Base-by-base conservation (phyloP, 192 early-diverging fungal genomes). In the Coemansia sp. region DNA sequence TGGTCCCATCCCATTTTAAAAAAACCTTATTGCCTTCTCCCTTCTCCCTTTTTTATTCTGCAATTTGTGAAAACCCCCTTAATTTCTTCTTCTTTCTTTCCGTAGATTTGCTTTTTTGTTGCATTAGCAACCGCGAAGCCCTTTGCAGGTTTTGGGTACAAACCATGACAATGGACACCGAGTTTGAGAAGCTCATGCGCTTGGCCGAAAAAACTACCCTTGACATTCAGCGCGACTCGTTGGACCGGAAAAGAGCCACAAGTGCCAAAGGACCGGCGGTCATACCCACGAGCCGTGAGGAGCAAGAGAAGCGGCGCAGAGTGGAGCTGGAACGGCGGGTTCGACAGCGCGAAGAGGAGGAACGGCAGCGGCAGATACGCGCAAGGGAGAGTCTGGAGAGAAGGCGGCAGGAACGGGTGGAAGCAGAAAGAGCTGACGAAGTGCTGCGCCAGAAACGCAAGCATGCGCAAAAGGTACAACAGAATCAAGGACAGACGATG, bases 181-280 rank as follows among this genome's bases (percentile, higher is more conserved):
- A 80, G 72, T 81, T 81, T 69, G 78, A 81, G 11, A 59, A 43
- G 69, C 78, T 81, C 22, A 62, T 81, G 78, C 73, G 73, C 46
- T 56, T 81, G 55, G 78, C 78, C 6, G 78, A 81, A 48, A 73
- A 74, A 52, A 81, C 74, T 54, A 81, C 72, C 5, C 46, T 60
- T n/a, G 78, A 71, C 54, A 71, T 81, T 20, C 68, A 81, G 73
- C 78, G 66, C 11, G 56, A 46, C 17, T 45, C 73, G 17, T 40
- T 62, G 25, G 65, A 68, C 35, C 66, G 66, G n/a, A 74, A 57
- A 57, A 34, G 55, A 15, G 34, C 34, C 9, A 9, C 34, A 20
- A 14, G 55, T 5, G 5, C 33, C 23, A n/a, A 9, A 10, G 55
- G 17, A 0, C 15, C 15, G 55, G 33, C 14, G 5, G 8, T 3